phyloP scores from a whole-genome alignment of 2,329 filamentous ascomycete species.

The Bipolaris victoriae region DNA sequence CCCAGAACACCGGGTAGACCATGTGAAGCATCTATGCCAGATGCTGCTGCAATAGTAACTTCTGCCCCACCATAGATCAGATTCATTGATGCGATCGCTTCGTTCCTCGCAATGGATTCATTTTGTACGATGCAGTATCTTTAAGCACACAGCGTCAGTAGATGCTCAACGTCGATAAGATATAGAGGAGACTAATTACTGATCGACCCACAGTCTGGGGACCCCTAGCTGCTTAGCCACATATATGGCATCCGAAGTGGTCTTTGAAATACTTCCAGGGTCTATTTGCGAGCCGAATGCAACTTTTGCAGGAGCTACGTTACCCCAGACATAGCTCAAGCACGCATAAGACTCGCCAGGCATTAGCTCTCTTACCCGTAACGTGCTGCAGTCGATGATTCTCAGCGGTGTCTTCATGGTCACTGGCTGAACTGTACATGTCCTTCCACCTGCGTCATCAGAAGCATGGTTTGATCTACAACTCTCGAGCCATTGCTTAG shows the following conservation, averaged over 20 bases:
- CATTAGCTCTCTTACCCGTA: not conserved
- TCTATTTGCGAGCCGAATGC: not conserved
- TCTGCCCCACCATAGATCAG: conserved; percentile 15
- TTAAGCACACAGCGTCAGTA: not conserved
- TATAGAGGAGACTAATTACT: not conserved
- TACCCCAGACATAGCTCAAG: not conserved
- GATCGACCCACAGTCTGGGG: conserved; percentile 6
- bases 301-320: not conserved
- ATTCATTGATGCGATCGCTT: conserved; percentile 15
- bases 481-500: not conserved
- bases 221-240: conserved; percentile 5
- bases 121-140: conserved; percentile 14
- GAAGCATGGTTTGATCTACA: not conserved
- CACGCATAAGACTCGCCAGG: not conserved
- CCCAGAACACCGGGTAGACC: conserved; percentile 5
- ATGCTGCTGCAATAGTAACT: conserved; percentile 18
- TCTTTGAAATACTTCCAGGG: not conserved
- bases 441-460: not conserved
- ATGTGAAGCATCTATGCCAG: not conserved
- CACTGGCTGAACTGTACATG: not conserved
- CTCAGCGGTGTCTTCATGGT: not conserved
- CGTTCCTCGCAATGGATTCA: conserved; percentile 3
- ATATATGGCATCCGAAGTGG: conserved; percentile 8
- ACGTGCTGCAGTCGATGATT: not conserved
- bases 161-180: not conserved